Evolutionary conservation across 106 monocot genomes (phyloP).

Genomic region (Gastrodia elata): DNA sequence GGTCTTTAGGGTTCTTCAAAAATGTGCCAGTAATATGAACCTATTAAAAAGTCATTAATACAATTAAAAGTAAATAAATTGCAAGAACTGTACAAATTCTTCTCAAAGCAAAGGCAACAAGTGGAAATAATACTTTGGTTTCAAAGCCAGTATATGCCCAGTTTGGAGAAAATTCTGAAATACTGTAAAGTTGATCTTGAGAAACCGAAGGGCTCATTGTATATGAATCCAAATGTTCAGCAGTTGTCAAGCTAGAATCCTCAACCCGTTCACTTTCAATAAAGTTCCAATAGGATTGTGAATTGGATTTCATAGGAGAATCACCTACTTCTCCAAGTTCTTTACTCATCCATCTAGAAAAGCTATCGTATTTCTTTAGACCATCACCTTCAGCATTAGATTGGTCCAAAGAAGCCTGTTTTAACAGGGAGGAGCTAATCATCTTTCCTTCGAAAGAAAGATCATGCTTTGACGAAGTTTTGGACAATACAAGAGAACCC

Average conservation of each 20-base stretch:
- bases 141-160: conserved; percentile 28
- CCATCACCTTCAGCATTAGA: conserved; percentile 29
- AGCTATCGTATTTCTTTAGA: conserved; percentile 78
- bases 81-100: not conserved
- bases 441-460: conserved; percentile 22
- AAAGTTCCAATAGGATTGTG: conserved; percentile 43
- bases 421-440: conserved; percentile 28
- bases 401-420: conserved; percentile 47
- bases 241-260: conserved; percentile 27
- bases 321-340: conserved; percentile 71
- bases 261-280: conserved; percentile 40
- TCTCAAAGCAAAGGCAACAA: not conserved
- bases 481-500: conserved; percentile 11
- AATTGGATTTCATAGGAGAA: conserved; percentile 35
- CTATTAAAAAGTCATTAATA: conserved; percentile 5
- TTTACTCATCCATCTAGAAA: conserved; percentile 83
- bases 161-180: conserved; percentile 40
- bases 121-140: conserved; percentile 19
- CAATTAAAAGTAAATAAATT: not conserved
- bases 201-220: conserved; percentile 44
- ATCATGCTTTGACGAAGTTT: conserved; percentile 15
- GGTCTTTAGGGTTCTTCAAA: conserved; percentile 41
- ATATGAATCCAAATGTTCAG: conserved; percentile 27
- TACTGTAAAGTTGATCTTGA: conserved; percentile 55
- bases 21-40: conserved; percentile 59